Evolutionary conservation across 768 basidiomycete genomes (phyloP), one percentile per base, ranked within the genome.

Genomic region (Infundibulicybe gibba): DNA sequence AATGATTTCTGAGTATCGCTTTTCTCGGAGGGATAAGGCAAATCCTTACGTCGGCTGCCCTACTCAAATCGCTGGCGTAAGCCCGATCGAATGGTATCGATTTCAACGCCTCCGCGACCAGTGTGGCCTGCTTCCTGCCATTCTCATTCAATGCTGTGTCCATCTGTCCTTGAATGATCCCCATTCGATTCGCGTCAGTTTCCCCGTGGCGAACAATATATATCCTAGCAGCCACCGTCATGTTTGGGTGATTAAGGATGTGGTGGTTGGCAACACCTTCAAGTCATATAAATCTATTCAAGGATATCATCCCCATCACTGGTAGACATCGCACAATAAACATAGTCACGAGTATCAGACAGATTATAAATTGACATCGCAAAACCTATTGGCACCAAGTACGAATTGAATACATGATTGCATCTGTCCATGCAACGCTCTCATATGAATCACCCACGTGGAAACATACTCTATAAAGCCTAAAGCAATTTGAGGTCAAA

Each of bases 191-290:
- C 57, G 76, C 81, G 35, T 80, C 74, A 19, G 89, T 91, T 69
- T 91, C 87, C 15, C 87, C 89, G 54, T 91, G 89, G 37, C 89
- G 80, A 41, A 89, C 74, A 51, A 89, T 65, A 59, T 83, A 87
- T 40, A 90, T 53, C 44, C 70, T 70, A 19, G 74, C 72, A 20
- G 67, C 56, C 45, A 59, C 49, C 51, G 50, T 25, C 59, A 68
- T 65, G 35, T 50, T 40, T 38, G 10, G 25, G 25, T 8, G 25
- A 25, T 25, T 25, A 25, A 4, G 8, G 8, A 8, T 3, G 8
- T 25, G 8, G 25, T 25, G 25, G 8, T 25, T 25, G 25, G 25
- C 8, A 8, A 25, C 25, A 8, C 25, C 25, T 25, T 25, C 25
- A 25, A n/a, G n/a, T n/a, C n/a, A n/a, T n/a, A n/a, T n/a, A n/a